phyloP scores from a whole-genome alignment of 768 basidiomycete species.

The Suillus brevipes region DNA sequence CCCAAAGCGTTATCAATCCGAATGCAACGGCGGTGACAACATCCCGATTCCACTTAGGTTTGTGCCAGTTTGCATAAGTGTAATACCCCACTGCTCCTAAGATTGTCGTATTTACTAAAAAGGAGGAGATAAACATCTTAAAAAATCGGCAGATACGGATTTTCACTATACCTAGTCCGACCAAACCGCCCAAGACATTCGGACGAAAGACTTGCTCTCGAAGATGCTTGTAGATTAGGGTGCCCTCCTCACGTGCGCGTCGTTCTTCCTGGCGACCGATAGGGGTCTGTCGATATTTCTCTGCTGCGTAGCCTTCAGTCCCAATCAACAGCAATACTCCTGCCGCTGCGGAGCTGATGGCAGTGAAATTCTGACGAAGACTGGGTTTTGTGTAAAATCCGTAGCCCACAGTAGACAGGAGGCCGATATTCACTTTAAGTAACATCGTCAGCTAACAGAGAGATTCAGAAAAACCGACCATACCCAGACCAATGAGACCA shows the following conservation, averaged over 20 bases:
- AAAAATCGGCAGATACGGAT: background rate
- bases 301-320: slow-evolving; percentile 62
- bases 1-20: slow-evolving; percentile 60
- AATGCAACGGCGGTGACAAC: slow-evolving; percentile 56
- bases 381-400: slow-evolving; percentile 62
- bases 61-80: slow-evolving; percentile 65
- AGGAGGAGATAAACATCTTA: background rate
- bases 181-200: slow-evolving; percentile 62
- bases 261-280: slow-evolving; percentile 57
- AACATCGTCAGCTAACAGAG: background rate
- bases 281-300: slow-evolving; percentile 59
- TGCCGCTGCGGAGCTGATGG: slow-evolving; percentile 53
- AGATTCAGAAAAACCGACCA: slow-evolving; percentile 19
- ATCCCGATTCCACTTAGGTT: slow-evolving; percentile 62
- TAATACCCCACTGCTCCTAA: slow-evolving; percentile 64
- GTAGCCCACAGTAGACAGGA: slow-evolving; percentile 62
- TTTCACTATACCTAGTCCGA: slow-evolving; percentile 53
- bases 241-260: slow-evolving; percentile 58
- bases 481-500: slow-evolving; percentile 70
- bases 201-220: slow-evolving; percentile 62
- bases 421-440: slow-evolving; percentile 64
- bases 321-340: slow-evolving; percentile 57
- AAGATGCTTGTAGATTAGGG: slow-evolving; percentile 51
- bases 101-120: slow-evolving; percentile 62
- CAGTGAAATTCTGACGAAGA: slow-evolving; percentile 55